Evolutionary conservation across 495 filamentous ascomycete genomes (phyloP).

Genomic region (Talaromyces proteolyticus): DNA sequence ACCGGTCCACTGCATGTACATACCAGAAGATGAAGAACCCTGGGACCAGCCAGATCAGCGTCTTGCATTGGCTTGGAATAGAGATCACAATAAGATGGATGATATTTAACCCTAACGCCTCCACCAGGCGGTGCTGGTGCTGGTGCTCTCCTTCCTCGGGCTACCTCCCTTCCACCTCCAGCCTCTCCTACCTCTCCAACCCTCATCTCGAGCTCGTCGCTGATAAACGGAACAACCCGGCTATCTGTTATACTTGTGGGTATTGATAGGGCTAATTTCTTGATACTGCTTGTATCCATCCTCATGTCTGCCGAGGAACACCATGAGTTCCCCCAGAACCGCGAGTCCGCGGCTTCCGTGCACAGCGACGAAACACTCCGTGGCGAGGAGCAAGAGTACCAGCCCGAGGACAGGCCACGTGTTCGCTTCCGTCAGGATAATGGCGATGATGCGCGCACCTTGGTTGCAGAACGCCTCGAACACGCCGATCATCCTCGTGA

Average conservation of each 20-base stretch:
- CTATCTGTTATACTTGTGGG: background rate
- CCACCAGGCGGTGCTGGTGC: background rate
- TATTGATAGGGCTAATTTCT: too few species aligned
- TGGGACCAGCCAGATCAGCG: background rate
- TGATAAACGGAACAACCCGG: background rate
- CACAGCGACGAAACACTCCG: constrained; percentile 6
- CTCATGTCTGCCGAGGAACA: constrained; percentile 7
- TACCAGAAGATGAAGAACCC: too few species aligned
- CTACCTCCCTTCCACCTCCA: too few species aligned
- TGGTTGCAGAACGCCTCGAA: constrained; percentile 1
- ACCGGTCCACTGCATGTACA: too few species aligned
- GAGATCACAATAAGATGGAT: background rate
- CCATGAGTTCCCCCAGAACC: constrained; percentile 5
- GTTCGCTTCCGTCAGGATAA: constrained; percentile 5
- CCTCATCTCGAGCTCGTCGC: background rate
- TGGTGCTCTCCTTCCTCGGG: background rate
- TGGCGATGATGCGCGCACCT: background rate
- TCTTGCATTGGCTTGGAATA: background rate
- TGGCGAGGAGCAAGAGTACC: background rate
- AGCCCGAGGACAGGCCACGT: background rate
- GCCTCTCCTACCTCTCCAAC: background rate
- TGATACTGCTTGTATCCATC: too few species aligned
- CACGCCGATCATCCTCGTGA: constrained; percentile 3
- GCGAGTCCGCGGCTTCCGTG: background rate
- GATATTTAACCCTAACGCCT: background rate